A percentile compares a stretch with the other conserved stretches of the same genome.
Conservation (phyloP, 306 rosid genomes). For the Medicago lupulina region DNA sequence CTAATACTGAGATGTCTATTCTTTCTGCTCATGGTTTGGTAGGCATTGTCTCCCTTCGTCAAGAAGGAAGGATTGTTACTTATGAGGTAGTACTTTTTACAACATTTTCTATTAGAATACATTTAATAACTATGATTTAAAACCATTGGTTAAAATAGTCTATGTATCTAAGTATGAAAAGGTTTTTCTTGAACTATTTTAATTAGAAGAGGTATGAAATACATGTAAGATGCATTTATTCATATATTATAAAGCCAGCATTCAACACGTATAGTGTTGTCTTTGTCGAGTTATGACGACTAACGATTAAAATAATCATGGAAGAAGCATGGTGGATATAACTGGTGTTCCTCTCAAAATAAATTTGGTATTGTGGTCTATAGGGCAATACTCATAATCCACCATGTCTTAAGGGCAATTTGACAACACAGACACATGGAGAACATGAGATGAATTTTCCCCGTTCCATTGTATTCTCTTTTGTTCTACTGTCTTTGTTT, state of each 20-base stretch:
- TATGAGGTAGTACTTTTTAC: constrained; percentile 64
- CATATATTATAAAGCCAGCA: not conserved
- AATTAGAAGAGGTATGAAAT: constrained; percentile 9
- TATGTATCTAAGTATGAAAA: not conserved
- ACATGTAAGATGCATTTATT: not conserved
- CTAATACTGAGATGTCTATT: constrained; percentile 59
- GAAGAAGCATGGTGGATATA: not conserved
- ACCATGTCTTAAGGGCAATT: not conserved
- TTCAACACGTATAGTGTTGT: not conserved
- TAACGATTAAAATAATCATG: not conserved
- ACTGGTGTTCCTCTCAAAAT: too few relatives aligned
- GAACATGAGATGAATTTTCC: not conserved
- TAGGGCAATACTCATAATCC: not conserved
- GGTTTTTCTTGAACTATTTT: not conserved
- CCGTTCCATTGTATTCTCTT: not conserved
- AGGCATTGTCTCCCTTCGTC: constrained; percentile 67
- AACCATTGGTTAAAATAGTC: too few relatives aligned
- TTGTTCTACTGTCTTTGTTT: not conserved
- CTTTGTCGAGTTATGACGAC: not conserved
- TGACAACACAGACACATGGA: not conserved
- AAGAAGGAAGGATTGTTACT: constrained; percentile 57
- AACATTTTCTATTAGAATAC: constrained; percentile 13
- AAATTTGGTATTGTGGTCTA: not conserved
- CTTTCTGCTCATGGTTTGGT: constrained; percentile 78
- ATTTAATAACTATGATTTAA: too few relatives aligned